Evolutionary conservation across 2,329 filamentous ascomycete genomes (phyloP).

Genomic region (Pseudopithomyces maydicus): DNA sequence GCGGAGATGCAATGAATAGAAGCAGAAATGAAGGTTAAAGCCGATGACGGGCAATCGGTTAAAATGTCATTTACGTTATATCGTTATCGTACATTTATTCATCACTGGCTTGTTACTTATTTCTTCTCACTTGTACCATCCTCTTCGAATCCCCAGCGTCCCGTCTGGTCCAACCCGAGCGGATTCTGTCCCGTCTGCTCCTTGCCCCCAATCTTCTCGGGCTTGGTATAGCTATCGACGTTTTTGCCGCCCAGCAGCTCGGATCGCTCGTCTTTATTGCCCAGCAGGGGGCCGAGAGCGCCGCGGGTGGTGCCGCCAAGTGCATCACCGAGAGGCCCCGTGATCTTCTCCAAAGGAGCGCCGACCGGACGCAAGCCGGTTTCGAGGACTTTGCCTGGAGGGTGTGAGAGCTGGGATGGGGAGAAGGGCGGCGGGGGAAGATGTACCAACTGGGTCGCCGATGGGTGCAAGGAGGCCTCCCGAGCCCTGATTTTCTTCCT

Average conservation of each 20-base stretch:
- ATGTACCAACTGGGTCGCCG: slow-evolving; percentile 39
- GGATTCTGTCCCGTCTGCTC: slow-evolving; percentile 48
- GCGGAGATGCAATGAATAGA: no score
- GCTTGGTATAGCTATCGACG: slow-evolving; percentile 44
- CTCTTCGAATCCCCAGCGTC: slow-evolving; percentile 43
- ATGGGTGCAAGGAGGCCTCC: slow-evolving; percentile 36
- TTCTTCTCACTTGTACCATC: slow-evolving; percentile 15
- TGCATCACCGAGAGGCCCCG: slow-evolving; percentile 42
- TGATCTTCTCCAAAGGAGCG: slow-evolving; percentile 43
- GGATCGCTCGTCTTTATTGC: slow-evolving; percentile 39
- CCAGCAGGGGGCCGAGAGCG: slow-evolving; percentile 41
- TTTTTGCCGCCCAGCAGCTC: slow-evolving; percentile 47
- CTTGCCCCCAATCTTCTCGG: slow-evolving; percentile 45
- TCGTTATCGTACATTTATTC: not conserved
- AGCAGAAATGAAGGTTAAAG: no score
- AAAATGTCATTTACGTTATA: not conserved
- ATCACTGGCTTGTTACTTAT: not conserved
- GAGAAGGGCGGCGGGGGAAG: not conserved
- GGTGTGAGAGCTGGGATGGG: not conserved
- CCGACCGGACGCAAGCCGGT: slow-evolving; percentile 47
- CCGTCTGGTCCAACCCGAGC: slow-evolving; percentile 46
- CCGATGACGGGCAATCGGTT: no score
- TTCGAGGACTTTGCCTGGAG: slow-evolving; percentile 41
- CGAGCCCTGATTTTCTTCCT: slow-evolving; percentile 25
- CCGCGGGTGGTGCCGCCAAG: slow-evolving; percentile 44